Evolutionary conservation across 805 yeast species (phyloP).

Genomic region (Torulaspora delbrueckii): DNA sequence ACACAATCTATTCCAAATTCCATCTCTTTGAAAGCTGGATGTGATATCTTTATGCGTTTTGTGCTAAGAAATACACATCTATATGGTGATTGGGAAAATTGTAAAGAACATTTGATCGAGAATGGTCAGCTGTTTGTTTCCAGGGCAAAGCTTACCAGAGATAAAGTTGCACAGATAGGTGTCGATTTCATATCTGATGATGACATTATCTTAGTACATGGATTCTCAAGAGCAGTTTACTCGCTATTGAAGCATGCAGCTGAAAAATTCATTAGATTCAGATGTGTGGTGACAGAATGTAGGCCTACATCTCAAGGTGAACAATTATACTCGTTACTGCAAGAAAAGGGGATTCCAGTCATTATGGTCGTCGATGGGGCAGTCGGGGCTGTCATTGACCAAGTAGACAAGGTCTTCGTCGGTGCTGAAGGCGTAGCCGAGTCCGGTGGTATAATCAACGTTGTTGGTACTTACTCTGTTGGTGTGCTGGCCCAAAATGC

Average conservation of each 20-base stretch:
- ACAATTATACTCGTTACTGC: constrained; percentile 62
- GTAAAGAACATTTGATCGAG: constrained; percentile 80
- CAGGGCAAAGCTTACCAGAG: constrained; percentile 86
- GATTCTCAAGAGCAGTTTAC: constrained; percentile 84
- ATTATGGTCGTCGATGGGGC: constrained; percentile 87
- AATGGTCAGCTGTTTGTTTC: constrained; percentile 89
- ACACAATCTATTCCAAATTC: constrained; percentile 83
- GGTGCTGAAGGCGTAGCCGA: constrained; percentile 99
- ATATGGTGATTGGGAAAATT: constrained; percentile 88
- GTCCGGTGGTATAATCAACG: constrained; percentile 95
- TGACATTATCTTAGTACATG: constrained; percentile 84
- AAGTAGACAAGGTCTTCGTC: constrained; percentile 86
- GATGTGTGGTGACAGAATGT: constrained; percentile 90
- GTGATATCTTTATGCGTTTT: constrained; percentile 92
- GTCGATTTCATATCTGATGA: constrained; percentile 87
- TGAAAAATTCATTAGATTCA: constrained; percentile 70
- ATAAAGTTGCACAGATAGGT: constrained; percentile 83
- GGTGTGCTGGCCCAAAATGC: constrained; percentile 89
- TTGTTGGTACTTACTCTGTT: constrained; percentile 89
- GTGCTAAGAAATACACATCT: constrained; percentile 84
- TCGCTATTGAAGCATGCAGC: constrained; percentile 74
- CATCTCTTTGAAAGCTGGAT: constrained; percentile 91
- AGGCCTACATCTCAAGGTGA: constrained; percentile 76
- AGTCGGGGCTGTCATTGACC: constrained; percentile 86
- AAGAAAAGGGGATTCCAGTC: constrained; percentile 75